Percentiles rank a stretch among this genome's conserved stretches.
Conservation (phyloP, 2,329 filamentous ascomycete species). For the Trichoderma cornu-damae region DNA sequence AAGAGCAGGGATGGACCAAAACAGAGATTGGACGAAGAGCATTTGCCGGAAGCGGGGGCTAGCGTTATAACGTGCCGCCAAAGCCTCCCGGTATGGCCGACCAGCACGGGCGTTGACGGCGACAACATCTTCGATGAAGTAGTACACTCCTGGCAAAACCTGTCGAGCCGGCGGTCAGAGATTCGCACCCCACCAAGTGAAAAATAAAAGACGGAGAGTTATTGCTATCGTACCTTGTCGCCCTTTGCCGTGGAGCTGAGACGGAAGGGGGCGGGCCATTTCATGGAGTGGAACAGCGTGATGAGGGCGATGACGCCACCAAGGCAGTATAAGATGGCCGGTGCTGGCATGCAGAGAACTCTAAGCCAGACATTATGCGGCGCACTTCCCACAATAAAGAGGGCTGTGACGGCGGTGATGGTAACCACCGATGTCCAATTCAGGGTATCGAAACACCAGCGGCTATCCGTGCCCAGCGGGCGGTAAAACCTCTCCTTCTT, state of each 20-base stretch:
- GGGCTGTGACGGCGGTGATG: conserved; percentile 45
- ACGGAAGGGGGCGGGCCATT: conserved; percentile 51
- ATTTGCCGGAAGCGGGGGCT: conserved; percentile 40
- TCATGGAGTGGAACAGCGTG: conserved; percentile 32
- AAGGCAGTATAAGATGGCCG: conserved; percentile 46
- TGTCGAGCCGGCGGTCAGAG: conserved; percentile 16
- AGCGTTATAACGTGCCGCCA: conserved; percentile 39
- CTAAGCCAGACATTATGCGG: conserved; percentile 47
- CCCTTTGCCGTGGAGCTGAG: conserved; percentile 61
- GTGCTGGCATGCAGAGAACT: conserved; percentile 47
- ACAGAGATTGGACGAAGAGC: conserved; percentile 37
- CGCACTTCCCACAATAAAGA: conserved; percentile 47
- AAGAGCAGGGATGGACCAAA: conserved; percentile 39
- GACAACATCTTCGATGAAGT: conserved; percentile 62
- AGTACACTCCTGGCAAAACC: conserved; percentile 57
- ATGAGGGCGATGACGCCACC: conserved; percentile 40
- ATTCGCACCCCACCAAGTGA: too few species aligned
- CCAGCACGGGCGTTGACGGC: conserved; percentile 60
- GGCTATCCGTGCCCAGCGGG: conserved; percentile 41
- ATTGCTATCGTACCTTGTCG: conserved; percentile 28
- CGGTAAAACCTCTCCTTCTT: conserved; percentile 46
- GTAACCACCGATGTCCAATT: conserved; percentile 44
- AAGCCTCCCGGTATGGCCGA: conserved; percentile 39
- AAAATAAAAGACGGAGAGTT: neutral
- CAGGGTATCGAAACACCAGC: conserved; percentile 48